Evolutionary conservation across 192 early-diverging fungal genomes (phyloP).

Genomic region (Backusella tuberculispora): DNA sequence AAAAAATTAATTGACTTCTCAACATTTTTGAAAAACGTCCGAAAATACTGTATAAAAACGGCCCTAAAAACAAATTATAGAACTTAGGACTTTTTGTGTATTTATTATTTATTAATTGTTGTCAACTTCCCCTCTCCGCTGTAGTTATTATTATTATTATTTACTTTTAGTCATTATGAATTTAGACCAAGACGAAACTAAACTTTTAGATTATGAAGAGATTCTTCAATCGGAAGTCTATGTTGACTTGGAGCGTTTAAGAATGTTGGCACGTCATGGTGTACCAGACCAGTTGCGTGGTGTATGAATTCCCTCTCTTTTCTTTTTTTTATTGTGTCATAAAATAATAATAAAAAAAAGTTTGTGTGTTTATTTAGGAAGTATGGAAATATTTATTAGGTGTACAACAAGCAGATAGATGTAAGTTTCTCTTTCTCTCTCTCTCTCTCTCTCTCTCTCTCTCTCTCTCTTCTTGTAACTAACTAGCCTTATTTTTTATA

Average conservation of each 20-base stretch:
- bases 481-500: background rate
- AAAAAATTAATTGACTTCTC: no score
- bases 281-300: constrained; percentile 80
- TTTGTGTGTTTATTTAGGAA: background rate
- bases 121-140: no score
- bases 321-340: background rate
- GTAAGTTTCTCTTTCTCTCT: constrained; percentile 39
- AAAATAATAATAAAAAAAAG: background rate
- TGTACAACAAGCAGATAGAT: constrained; percentile 78
- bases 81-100: no score
- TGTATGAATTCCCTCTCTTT: constrained; percentile 34
- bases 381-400: constrained; percentile 83
- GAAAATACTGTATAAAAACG: no score
- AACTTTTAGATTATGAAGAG: constrained; percentile 70
- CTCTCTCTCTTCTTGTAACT: background rate
- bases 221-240: constrained; percentile 79
- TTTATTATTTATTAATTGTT: no score
- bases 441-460: background rate
- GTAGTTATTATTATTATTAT: background rate
- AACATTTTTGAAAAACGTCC: no score
- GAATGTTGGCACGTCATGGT: constrained; percentile 76
- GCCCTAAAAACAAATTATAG: no score
- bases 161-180: constrained; percentile 6
- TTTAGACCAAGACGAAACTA: constrained; percentile 30
- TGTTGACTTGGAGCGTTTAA: constrained; percentile 80